phyloP scores from a whole-genome alignment of 2,329 filamentous ascomycete species.

The Colletotrichum higginsianum region DNA sequence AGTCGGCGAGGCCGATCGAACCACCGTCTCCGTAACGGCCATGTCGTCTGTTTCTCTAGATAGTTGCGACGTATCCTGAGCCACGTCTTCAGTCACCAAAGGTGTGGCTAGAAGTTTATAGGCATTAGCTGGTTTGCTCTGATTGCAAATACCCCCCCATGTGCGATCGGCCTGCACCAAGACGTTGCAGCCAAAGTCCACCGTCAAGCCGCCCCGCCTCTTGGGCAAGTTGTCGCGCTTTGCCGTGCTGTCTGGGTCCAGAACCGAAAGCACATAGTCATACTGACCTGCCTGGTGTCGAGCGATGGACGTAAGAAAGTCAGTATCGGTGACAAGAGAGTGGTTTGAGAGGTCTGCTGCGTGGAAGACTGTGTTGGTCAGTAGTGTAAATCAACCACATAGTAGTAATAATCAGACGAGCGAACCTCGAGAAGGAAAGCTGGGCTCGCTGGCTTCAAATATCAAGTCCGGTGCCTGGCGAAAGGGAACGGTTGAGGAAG shows the following conservation, averaged over 20 bases:
- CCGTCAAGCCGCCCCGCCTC: slow-evolving; percentile 46
- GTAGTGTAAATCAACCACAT: neutral
- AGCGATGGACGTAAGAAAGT: slow-evolving; percentile 46
- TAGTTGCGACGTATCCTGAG: neutral
- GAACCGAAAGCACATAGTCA: slow-evolving; percentile 63
- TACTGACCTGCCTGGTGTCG: slow-evolving; percentile 65
- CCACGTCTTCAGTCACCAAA: slow-evolving; percentile 46
- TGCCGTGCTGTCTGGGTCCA: slow-evolving; percentile 46
- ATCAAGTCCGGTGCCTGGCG: slow-evolving; percentile 11
- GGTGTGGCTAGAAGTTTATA: slow-evolving; percentile 66
- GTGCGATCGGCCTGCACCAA: slow-evolving; percentile 55
- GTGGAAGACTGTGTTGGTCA: slow-evolving; percentile 29
- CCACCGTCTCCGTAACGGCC: slow-evolving; percentile 32
- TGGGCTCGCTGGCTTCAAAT: slow-evolving; percentile 35
- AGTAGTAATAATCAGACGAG: neutral
- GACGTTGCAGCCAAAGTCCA: slow-evolving; percentile 69
- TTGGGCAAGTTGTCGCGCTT: slow-evolving; percentile 22
- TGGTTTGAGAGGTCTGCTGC: slow-evolving; percentile 22
- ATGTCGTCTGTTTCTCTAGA: slow-evolving; percentile 21
- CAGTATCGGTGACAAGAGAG: neutral
- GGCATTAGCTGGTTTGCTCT: slow-evolving; percentile 52
- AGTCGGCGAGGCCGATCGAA: slow-evolving; percentile 14
- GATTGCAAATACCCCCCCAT: slow-evolving; percentile 44
- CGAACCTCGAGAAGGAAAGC: slow-evolving; percentile 35
- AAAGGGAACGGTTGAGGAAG: slow-evolving; percentile 6